These are phyloP conservation scores for Turritis glabra DNA, from an alignment of 345 rosid genomes.

Conservation along the genomic window DNA sequence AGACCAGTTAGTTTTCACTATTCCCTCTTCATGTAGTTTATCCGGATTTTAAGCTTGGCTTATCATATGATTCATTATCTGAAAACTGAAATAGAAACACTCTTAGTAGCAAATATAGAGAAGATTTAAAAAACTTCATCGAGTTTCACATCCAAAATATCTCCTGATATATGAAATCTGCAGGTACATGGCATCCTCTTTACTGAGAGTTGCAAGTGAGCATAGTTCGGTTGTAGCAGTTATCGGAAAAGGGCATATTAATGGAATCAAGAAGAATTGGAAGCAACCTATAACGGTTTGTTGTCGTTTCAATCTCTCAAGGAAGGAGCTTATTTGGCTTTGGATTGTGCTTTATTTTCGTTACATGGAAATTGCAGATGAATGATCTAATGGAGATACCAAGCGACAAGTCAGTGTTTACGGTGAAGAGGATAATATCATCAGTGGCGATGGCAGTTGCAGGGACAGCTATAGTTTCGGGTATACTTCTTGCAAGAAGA, in stretches of 20 bases:
- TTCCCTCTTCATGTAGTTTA: slow-evolving; percentile 7
- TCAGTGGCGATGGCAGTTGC: slow-evolving; percentile 69
- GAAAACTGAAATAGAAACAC: background rate
- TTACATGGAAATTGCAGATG: slow-evolving; percentile 42
- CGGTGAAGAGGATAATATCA: slow-evolving; percentile 55
- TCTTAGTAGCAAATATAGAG: background rate
- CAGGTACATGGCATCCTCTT: slow-evolving; percentile 87
- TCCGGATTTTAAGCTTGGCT: background rate
- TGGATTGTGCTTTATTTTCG: background rate
- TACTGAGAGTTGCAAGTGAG: slow-evolving; percentile 69
- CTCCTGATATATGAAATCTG: slow-evolving; percentile 3
- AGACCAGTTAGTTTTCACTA: slow-evolving; percentile 77
- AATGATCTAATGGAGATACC: slow-evolving; percentile 76
- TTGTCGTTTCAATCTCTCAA: background rate
- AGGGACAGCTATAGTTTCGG: slow-evolving; percentile 72
- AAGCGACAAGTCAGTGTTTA: slow-evolving; percentile 42
- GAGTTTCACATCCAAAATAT: background rate
- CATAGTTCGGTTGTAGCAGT: slow-evolving; percentile 90
- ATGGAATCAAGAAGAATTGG: slow-evolving; percentile 89
- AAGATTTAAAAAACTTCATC: background rate
- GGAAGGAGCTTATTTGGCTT: background rate
- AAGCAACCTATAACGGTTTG: slow-evolving; percentile 72
- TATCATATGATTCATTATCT: background rate
- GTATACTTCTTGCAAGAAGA: slow-evolving; percentile 60
- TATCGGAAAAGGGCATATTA: slow-evolving; percentile 96